phyloP scores from a whole-genome alignment of 495 filamentous ascomycete species.

The Hypoxylon crocopeplum region DNA sequence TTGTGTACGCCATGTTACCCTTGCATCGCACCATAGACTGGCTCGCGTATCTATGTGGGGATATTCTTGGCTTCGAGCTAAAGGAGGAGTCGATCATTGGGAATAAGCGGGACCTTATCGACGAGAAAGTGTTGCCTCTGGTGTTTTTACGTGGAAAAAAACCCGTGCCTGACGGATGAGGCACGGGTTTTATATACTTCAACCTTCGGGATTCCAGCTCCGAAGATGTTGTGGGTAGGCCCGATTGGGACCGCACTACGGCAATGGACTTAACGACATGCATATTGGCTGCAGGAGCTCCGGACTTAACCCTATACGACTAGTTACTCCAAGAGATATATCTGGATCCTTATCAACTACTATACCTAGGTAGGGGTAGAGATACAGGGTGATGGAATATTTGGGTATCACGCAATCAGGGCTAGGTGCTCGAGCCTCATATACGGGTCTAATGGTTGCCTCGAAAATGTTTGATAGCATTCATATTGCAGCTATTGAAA shows the following conservation, averaged over 20 bases:
- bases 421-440: too few species aligned
- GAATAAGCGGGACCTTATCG: slow-evolving; percentile 10
- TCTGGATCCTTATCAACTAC: too few species aligned
- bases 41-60: slow-evolving; percentile 4
- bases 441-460: too few species aligned
- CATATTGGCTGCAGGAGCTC: slow-evolving; percentile 2
- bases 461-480: too few species aligned
- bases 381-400: neutral
- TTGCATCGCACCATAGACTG: slow-evolving; percentile 14
- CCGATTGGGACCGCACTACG: too few species aligned
- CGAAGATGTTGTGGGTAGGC: slow-evolving; percentile 7
- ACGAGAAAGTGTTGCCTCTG: slow-evolving; percentile 5
- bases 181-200: slow-evolving; percentile 20
- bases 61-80: slow-evolving; percentile 18
- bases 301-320: too few species aligned
- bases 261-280: neutral
- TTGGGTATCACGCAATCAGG: slow-evolving; percentile 20
- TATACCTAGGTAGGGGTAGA: too few species aligned
- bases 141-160: neutral
- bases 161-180: slow-evolving; percentile 16
- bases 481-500: too few species aligned
- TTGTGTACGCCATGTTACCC: slow-evolving; percentile 16
- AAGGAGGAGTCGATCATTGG: neutral
- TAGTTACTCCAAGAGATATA: too few species aligned
- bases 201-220: neutral